A percentile compares a stretch with the other conserved stretches of the same genome.
Conservation (phyloP, 169 alveolate species). For the Blepharisma undulans region DNA sequence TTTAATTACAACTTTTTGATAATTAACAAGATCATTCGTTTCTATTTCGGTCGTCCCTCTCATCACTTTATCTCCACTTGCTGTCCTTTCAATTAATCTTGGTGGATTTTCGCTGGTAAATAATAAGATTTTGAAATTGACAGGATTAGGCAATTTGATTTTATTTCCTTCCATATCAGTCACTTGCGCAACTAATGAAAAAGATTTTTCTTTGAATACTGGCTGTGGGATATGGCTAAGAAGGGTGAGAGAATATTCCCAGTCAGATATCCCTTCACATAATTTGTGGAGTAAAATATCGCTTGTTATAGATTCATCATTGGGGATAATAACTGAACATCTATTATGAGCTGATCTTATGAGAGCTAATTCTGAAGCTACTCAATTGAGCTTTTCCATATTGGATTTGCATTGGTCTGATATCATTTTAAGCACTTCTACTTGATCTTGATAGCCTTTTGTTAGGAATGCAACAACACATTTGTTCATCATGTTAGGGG, state of each 20-base stretch:
- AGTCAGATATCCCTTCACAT: not conserved
- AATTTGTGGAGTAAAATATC: not conserved
- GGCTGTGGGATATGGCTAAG: not conserved
- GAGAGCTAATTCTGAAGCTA: not conserved
- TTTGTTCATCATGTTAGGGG: not conserved
- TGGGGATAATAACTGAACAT: not conserved
- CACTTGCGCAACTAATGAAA: not conserved
- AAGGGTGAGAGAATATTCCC: slow-evolving; percentile 1
- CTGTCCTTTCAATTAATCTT: not conserved
- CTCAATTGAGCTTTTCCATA: not conserved
- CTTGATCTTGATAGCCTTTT: not conserved
- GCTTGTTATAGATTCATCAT: not conserved
- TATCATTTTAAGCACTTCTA: not conserved
- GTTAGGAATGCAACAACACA: not conserved
- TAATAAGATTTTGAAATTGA: not conserved
- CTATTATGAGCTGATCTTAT: not conserved
- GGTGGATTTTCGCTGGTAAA: slow-evolving; percentile 29
- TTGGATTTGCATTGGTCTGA: not conserved
- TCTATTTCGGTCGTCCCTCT: slow-evolving; percentile 15
- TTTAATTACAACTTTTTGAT: not conserved
- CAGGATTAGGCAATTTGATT: not conserved
- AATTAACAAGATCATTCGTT: not conserved
- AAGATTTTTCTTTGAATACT: slow-evolving; percentile 23
- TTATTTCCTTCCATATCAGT: not conserved
- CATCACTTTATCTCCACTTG: slow-evolving; percentile 24